Evolutionary conservation across 2,329 filamentous ascomycete species (phyloP), one percentile per base, ranked within the genome.

Genomic region (Calcarisporium arbuscula): DNA sequence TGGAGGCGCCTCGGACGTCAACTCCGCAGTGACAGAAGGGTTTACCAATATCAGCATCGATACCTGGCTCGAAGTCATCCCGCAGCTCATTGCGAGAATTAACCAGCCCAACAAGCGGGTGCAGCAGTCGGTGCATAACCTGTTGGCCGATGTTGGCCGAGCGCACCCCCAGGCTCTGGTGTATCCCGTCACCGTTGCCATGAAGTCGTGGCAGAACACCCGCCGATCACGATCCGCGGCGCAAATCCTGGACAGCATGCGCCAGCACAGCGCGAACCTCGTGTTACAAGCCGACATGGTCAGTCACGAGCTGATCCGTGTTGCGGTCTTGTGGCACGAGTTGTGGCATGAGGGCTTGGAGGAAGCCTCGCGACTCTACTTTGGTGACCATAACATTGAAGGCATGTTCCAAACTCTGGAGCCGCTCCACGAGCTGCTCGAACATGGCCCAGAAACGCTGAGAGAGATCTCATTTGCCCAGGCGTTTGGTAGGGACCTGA

Each of bases 281-380:
- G 92, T 98, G 8, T 86, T 95, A 45, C 92, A 99, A 60, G 92
- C 92, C 22, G 90, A 95, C 54, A 72, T 89, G 30, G 89, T 99
- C 47, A 96, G 90, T 56, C 85, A 92, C 52, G 94, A 99, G 57
- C 77, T 99, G 36, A 96, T 99, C 53, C 81, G 92, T 33, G 94
- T 98, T 39, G 92, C 92, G 12, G 90, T 98, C 3, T 62, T 98
- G 17, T 98, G 94, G 94, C 92, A 99, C 54, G 92, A 99, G 53
- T 84, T 94, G 46, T 99, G 92, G 92, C 92, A 98, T 47, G 94
- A 99, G 60, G 94, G 85, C 19, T 71, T 99, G 12, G 92, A 98
- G 60, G 94, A 99, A 64, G 94, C 92, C 2, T 95, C 88, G 20
- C 78, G 92, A 34, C 69, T 98, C 14, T 98, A 96, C 68, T 99